Evolutionary conservation across 1,139 yeast genomes (phyloP), one percentile per base, ranked within the genome.

Genomic region (Hemisphaericaspora subhashii): DNA sequence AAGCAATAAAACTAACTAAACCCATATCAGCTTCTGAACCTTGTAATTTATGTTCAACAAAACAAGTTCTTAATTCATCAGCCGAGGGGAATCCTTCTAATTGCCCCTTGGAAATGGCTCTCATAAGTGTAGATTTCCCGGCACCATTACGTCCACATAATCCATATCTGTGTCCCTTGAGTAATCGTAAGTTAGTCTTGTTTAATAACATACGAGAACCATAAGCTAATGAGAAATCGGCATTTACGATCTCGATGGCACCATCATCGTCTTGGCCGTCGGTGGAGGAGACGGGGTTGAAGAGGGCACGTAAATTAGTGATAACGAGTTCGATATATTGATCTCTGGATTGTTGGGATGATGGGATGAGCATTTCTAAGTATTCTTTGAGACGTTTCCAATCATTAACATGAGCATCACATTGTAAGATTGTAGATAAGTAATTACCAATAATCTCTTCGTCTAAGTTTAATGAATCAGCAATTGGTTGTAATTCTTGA

Each of bases 141-240:
- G 97, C 97, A 77, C 98, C 98, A 63, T 92, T 92, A 68, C 98
- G 81, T 57, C 98, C 98, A 74, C 97, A 89, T 48, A 92, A 78
- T 71, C 98, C 98, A 59, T 92, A 92, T 64, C 98, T 81, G 66
- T 87, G 97, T 53, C 98, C 98, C 70, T 90, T 89, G 55, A 86
- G 73, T 45, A 92, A 76, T 57, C 96, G 79, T 59, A 92, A 71
- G 47, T 76, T 84, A 40, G 98, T 90, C 68, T 92, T 90, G 76
- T 90, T 92, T 55, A 92, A 73, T 54, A 92, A 77, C 97, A 92
- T 92, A 68, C 98, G 83, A 30, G 96, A 86, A 66, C 98, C 98
- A 60, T 92, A 92, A 27, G 98, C 98, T 50, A 92, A 74, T 0
- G 98, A 92, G 64, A 92, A 92, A 59, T 87, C 94, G 26, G 98